These are phyloP conservation scores for Decorospora gaudefroyi DNA, from an alignment of 2,329 filamentous ascomycete genomes.

Conservation along the genomic window DNA sequence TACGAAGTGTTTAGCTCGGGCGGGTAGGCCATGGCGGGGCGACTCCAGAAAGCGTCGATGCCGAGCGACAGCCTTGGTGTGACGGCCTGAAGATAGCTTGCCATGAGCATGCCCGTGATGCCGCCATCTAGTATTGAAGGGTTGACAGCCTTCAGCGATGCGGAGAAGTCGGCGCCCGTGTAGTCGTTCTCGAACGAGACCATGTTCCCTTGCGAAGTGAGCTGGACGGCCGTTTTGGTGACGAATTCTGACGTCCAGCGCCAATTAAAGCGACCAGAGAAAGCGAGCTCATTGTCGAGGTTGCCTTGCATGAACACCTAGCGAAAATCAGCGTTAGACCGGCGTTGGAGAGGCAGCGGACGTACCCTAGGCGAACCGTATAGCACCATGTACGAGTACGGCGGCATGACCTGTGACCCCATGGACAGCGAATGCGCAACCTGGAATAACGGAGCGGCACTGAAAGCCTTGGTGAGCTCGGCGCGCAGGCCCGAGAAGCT, in stretches of 20 bases:
- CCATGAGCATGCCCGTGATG: conserved; percentile 92
- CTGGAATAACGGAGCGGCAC: conserved; percentile 91
- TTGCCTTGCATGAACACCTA: conserved; percentile 96
- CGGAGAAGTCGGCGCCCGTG: conserved; percentile 88
- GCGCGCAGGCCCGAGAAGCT: conserved; percentile 96
- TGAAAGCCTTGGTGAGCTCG: conserved; percentile 95
- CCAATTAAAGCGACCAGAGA: conserved; percentile 90
- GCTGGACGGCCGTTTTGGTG: conserved; percentile 85
- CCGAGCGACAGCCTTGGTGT: conserved; percentile 86
- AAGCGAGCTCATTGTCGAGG: conserved; percentile 86
- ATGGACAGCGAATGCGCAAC: conserved; percentile 96
- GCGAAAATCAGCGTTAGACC: conserved; percentile 26
- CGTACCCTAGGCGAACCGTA: conserved; percentile 90
- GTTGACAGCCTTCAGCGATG: conserved; percentile 91
- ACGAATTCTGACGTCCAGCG: conserved; percentile 80
- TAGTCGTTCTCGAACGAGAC: conserved; percentile 96
- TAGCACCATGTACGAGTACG: conserved; percentile 92
- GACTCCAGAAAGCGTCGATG: conserved; percentile 92
- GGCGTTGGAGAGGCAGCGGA: conserved; percentile 25
- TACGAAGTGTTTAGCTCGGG: conserved; percentile 93
- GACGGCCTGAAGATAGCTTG: conserved; percentile 91
- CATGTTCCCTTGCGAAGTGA: conserved; percentile 85
- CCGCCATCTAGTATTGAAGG: conserved; percentile 92
- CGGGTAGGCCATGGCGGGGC: conserved; percentile 77
- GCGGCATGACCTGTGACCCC: conserved; percentile 85